These are phyloP conservation scores for Teratosphaeriaceae sp. DNA, from an alignment of 2,329 filamentous ascomycete species.

Conservation along the genomic window DNA sequence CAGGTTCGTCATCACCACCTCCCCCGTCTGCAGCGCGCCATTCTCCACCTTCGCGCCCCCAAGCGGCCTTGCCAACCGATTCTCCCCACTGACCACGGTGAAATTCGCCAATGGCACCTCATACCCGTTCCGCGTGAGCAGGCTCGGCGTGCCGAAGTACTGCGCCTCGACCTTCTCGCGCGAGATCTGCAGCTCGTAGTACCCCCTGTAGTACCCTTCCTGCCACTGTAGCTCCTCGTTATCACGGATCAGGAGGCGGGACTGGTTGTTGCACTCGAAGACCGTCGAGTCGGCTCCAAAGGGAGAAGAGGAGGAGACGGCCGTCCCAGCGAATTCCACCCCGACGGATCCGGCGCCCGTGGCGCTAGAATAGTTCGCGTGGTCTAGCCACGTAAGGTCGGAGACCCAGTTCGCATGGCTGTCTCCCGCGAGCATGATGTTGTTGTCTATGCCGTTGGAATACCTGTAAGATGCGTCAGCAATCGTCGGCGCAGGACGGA, in stretches of 20 bases:
- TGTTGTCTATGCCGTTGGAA: constrained; percentile 62
- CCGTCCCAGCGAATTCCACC: constrained; percentile 53
- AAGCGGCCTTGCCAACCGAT: constrained; percentile 46
- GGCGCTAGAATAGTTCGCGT: constrained; percentile 30
- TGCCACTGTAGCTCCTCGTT: constrained; percentile 65
- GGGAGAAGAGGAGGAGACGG: constrained; percentile 53
- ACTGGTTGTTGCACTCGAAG: constrained; percentile 41
- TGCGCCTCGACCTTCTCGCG: constrained; percentile 50
- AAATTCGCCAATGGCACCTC: constrained; percentile 63
- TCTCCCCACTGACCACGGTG: constrained; percentile 54
- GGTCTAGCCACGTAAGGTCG: constrained; percentile 37
- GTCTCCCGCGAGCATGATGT: constrained; percentile 64
- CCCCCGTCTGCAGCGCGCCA: constrained; percentile 46
- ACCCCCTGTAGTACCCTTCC: constrained; percentile 64
- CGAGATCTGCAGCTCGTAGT: constrained; percentile 57
- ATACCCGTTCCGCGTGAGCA: constrained; percentile 52
- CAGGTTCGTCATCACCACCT: constrained; percentile 19
- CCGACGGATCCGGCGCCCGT: constrained; percentile 36
- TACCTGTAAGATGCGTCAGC: too few relatives aligned
- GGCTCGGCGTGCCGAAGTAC: constrained; percentile 57
- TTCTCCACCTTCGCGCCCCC: constrained; percentile 45
- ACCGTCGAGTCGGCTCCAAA: constrained; percentile 48
- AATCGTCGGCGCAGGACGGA: too few relatives aligned
- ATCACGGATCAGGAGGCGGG: constrained; percentile 33
- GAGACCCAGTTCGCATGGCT: constrained; percentile 54